Conservation (phyloP, 352 stramenopile species). For the Blastocystis sp. region DNA sequence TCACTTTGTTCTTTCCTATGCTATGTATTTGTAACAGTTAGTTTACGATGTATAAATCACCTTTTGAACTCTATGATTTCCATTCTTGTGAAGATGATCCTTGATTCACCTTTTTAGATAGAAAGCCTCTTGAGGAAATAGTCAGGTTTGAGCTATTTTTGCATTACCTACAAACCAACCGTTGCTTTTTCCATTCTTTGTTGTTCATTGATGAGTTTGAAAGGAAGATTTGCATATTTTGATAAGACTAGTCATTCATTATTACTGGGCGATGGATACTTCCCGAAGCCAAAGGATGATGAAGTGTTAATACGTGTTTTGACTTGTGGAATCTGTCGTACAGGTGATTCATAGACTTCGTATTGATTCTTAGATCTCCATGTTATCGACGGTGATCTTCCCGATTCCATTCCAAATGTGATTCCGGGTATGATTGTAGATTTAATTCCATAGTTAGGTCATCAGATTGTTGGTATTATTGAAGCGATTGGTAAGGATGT, state of each 20-base stretch:
- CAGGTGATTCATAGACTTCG: neutral
- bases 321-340: slow-evolving; percentile 56
- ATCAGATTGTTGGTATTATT: slow-evolving; percentile 65
- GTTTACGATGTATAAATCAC: no score
- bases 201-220: neutral
- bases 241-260: slow-evolving; percentile 26
- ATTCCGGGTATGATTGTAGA: slow-evolving; percentile 22
- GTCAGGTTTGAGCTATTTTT: no score
- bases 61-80: no score
- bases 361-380: slow-evolving; percentile 31
- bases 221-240: slow-evolving; percentile 56
- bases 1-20: no score
- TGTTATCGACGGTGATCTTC: slow-evolving; percentile 60
- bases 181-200: neutral
- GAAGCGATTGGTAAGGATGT: slow-evolving; percentile 40
- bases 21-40: no score
- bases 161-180: no score
- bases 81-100: no score
- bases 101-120: no score
- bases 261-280: neutral
- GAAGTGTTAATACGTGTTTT: slow-evolving; percentile 51
- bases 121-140: no score
- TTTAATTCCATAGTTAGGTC: slow-evolving; percentile 5
- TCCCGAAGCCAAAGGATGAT: neutral
- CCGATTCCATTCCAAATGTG: slow-evolving; percentile 41